These are phyloP conservation scores for Tetrapisispora namnaoensis DNA, from an alignment of 805 yeast species.

Conservation along the genomic window DNA sequence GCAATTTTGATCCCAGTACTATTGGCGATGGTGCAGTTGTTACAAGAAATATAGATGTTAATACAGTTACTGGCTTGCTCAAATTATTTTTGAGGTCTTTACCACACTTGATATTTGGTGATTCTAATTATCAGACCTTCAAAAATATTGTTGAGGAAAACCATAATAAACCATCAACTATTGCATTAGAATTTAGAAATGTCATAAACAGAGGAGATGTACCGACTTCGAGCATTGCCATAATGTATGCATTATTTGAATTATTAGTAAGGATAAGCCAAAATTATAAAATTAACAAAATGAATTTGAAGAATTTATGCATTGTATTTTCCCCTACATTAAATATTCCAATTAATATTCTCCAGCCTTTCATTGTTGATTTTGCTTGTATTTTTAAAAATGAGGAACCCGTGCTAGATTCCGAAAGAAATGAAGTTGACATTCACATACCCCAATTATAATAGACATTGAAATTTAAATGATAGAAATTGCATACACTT, in stretches of 20 bases:
- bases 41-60: slow-evolving; percentile 44
- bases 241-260: slow-evolving; percentile 53
- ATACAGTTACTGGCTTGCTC: slow-evolving; percentile 77
- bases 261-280: slow-evolving; percentile 56
- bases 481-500: neutral
- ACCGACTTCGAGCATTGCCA: slow-evolving; percentile 47
- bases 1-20: slow-evolving; percentile 16
- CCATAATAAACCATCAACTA: slow-evolving; percentile 23
- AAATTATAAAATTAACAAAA: slow-evolving; percentile 59
- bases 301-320: slow-evolving; percentile 71
- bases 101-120: slow-evolving; percentile 58
- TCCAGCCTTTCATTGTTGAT: slow-evolving; percentile 52
- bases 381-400: slow-evolving; percentile 51
- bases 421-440: slow-evolving; percentile 41
- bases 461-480: neutral
- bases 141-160: slow-evolving; percentile 29
- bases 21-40: neutral
- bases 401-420: slow-evolving; percentile 34
- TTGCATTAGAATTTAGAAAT: slow-evolving; percentile 26
- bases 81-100: slow-evolving; percentile 75
- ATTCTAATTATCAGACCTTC: slow-evolving; percentile 34
- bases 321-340: slow-evolving; percentile 79
- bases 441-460: slow-evolving; percentile 40
- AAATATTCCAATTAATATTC: slow-evolving; percentile 52
- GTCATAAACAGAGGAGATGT: slow-evolving; percentile 29